A percentile compares a stretch with the other conserved stretches of the same genome.
phyloP scores from a whole-genome alignment of 345 rosid genomes.

The Corchorus capsularis region DNA sequence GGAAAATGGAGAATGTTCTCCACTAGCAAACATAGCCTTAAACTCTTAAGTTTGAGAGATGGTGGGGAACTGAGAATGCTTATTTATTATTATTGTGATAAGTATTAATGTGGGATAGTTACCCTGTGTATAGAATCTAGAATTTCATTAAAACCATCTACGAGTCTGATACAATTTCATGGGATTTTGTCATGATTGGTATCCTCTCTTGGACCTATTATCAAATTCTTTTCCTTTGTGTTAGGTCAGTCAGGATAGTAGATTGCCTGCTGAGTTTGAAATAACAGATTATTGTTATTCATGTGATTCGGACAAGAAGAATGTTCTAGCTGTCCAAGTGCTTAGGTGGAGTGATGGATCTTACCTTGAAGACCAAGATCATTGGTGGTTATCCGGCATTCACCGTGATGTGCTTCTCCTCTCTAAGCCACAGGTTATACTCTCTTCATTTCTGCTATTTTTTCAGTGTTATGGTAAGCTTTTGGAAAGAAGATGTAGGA shows the following conservation, averaged over 20 bases:
- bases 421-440: conserved; percentile 87
- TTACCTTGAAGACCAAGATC: conserved; percentile 99
- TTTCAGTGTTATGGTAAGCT: background rate
- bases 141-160: background rate
- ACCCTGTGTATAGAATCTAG: background rate
- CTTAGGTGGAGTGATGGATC: conserved; percentile 99
- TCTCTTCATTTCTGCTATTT: background rate
- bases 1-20: too few species aligned
- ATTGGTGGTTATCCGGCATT: conserved; percentile 97
- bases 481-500: conserved; percentile 2
- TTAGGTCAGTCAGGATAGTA: conserved; percentile 87
- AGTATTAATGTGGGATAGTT: background rate
- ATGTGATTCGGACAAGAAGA: conserved; percentile 66
- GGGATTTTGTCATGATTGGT: background rate
- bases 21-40: too few species aligned
- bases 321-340: conserved; percentile 94
- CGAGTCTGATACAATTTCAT: background rate
- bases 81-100: too few species aligned
- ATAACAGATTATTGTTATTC: conserved; percentile 86
- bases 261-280: conserved; percentile 98
- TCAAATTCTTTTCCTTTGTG: conserved; percentile 27
- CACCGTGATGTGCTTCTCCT: conserved; percentile 97
- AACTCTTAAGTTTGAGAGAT: conserved; percentile 6
- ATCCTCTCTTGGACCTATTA: conserved; percentile 16
- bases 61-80: conserved; percentile 1